These are phyloP conservation scores for Helichrysum umbraculigerum DNA, from an alignment of 129 eudicot genomes.

Conservation along the genomic window DNA sequence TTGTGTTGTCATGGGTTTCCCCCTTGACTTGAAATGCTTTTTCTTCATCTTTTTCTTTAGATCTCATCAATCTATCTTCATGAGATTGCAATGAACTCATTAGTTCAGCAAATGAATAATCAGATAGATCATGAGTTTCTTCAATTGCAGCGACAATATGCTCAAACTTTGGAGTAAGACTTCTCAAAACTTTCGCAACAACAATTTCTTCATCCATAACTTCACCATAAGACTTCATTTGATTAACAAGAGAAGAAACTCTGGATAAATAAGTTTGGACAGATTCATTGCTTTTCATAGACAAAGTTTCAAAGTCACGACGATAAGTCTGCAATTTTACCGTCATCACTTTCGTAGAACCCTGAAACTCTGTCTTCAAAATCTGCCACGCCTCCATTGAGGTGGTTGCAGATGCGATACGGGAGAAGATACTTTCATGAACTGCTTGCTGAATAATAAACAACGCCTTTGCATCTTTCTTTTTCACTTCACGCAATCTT, in stretches of 20 bases:
- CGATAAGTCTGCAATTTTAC: neutral
- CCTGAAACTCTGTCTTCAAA: neutral
- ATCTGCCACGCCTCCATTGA: neutral
- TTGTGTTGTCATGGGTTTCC: neutral
- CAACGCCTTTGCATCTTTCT: constrained; percentile 7
- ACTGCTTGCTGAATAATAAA: neutral
- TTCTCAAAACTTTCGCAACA: constrained; percentile 1
- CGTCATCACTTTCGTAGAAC: neutral
- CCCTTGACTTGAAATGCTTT: neutral
- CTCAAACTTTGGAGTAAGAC: neutral
- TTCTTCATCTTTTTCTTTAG: neutral
- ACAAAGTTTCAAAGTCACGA: neutral
- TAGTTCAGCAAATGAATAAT: neutral
- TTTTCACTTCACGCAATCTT: neutral
- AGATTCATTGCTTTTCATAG: neutral
- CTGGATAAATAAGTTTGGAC: neutral
- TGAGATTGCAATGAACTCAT: constrained; percentile 18
- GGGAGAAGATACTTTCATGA: neutral
- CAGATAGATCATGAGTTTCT: neutral
- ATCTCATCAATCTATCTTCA: neutral
- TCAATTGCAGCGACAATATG: neutral
- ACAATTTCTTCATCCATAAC: neutral
- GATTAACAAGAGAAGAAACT: constrained; percentile 5
- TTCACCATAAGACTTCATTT: constrained; percentile 3
- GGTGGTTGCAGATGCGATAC: neutral